Conservation (phyloP, 345 rosid genomes). For the Eucalyptus regnans region DNA sequence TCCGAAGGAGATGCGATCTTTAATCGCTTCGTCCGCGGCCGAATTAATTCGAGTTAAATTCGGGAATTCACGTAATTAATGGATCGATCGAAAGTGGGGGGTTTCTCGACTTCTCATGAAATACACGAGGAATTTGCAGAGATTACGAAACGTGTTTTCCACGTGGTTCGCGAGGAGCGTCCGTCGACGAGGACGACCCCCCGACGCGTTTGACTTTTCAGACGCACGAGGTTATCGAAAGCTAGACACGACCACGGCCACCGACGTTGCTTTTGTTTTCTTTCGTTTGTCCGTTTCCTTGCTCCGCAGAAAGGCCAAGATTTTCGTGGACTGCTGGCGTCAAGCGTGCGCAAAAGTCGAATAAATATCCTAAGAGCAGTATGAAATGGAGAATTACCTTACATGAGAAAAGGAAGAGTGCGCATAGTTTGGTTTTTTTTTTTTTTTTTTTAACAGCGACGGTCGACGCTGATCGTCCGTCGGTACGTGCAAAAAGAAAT, state of each 20-base stretch:
- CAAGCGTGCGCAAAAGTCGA: neutral
- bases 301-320: neutral
- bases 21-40: neutral
- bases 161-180: neutral
- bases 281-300: neutral
- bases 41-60: neutral
- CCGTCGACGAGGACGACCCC: neutral
- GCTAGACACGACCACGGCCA: fast-evolving
- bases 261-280: neutral
- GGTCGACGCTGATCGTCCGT: neutral
- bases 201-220: neutral
- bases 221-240: neutral
- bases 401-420: neutral
- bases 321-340: neutral
- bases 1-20: neutral
- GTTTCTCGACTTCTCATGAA: neutral
- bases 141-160: neutral
- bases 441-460: neutral
- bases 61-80: neutral
- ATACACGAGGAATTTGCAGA: neutral
- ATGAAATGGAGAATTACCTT: neutral
- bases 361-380: neutral
- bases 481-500: neutral
- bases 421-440: too few species aligned
- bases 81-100: neutral